Evolutionary conservation across 768 basidiomycete genomes (phyloP), one percentile per base, ranked within the genome.

Genomic region (Pleurotus cornucopiae): DNA sequence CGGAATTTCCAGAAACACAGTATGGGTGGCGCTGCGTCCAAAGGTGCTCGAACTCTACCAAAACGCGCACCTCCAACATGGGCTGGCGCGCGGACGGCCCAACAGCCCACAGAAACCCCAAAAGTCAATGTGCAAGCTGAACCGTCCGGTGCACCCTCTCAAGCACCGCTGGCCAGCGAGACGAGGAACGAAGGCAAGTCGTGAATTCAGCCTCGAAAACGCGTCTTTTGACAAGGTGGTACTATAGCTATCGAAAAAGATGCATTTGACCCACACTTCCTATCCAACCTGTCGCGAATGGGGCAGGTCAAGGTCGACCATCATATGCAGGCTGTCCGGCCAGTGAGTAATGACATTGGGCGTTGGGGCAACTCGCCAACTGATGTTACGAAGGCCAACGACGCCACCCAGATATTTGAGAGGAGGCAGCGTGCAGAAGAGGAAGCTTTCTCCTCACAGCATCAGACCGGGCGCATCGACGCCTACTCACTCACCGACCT

Each of bases 281-380:
- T 88, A 61, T 74, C 80, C 37, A 90, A 88, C 61, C 69, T 94
- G 49, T 79, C 61, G 60, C 73, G 68, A 38, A 72, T 93, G 1
- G 89, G 89, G 1, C 83, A 80, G 11, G 90, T 91, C 20, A 74
- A 72, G 30, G 88, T 92, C 11, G 82, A 89, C 62, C 85, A 87
- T 61, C 80, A 78, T 64, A 80, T 79, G 77, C 72, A 75, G 56
- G 67, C 75, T 5, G 61, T 81, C 51, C 76, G 67, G 60, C 69
- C 78, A 18, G 87, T 85, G 64, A 63, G 77, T 61, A 53, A 4
- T 13, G 11, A 25, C 20, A 51, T 30, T 54, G 12, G 9, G 30
- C 11, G 30, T 34, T 26, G 7, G 23, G 40, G 49, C 47, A 45
- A 61, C 52, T 59, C 46, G 20, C 53, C 47, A 26, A 46, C 46